Percentiles rank a stretch among this genome's conserved stretches.
Conservation (phyloP, 2,329 filamentous ascomycete species). For the Penicillium brasilianum region DNA sequence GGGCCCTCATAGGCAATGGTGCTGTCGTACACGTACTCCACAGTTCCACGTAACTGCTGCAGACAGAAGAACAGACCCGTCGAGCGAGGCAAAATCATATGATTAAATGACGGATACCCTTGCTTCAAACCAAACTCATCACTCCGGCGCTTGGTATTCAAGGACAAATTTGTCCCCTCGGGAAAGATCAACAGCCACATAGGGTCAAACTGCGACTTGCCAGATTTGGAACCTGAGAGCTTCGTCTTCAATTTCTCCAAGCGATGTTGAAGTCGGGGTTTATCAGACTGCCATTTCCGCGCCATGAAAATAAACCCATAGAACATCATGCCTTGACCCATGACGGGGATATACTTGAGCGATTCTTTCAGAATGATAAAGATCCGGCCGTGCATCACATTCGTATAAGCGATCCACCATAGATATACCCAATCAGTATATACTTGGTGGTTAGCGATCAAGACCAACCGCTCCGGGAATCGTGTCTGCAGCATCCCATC, state of each 20-base stretch:
- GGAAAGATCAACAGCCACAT: slow-evolving; percentile 73
- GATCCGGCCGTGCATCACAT: slow-evolving; percentile 67
- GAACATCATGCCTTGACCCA: slow-evolving; percentile 68
- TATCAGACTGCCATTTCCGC: slow-evolving; percentile 66
- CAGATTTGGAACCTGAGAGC: slow-evolving; percentile 55
- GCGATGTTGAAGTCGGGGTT: slow-evolving; percentile 62
- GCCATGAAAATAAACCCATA: slow-evolving; percentile 71
- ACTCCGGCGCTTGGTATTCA: slow-evolving; percentile 61
- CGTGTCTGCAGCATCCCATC: slow-evolving; percentile 63
- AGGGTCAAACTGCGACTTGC: slow-evolving; percentile 57
- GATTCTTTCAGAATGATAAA: slow-evolving; percentile 72
- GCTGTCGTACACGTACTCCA: slow-evolving; percentile 74
- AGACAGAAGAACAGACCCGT: slow-evolving; percentile 67
- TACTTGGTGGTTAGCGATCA: slow-evolving; percentile 70
- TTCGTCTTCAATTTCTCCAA: slow-evolving; percentile 60
- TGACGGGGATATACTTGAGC: slow-evolving; percentile 65
- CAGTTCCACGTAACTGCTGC: slow-evolving; percentile 61
- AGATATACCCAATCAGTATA: slow-evolving; percentile 74
- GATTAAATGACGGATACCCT: slow-evolving; percentile 61
- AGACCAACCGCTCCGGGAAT: slow-evolving; percentile 65
- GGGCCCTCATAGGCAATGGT: slow-evolving; percentile 95
- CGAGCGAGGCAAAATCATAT: slow-evolving; percentile 64
- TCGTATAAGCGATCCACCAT: slow-evolving; percentile 71
- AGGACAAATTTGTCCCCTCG: slow-evolving; percentile 67
- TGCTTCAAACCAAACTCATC: slow-evolving; percentile 63